A percentile compares a stretch with the other conserved stretches of the same genome.
Conservation (phyloP, 306 rosid species). For the Purshia tridentata region DNA sequence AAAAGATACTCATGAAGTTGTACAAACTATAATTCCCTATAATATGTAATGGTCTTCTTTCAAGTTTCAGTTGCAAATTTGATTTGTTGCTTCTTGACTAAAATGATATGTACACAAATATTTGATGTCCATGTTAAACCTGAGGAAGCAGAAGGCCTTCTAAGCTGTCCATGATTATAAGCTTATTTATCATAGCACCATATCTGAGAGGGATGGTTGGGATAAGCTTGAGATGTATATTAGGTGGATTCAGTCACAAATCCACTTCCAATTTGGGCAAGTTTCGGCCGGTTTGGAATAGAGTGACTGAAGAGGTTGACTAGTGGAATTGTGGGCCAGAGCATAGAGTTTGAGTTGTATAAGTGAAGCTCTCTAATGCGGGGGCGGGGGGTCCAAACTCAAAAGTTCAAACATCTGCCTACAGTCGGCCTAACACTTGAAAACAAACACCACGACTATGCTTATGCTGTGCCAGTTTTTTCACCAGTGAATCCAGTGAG, state of each 20-base stretch:
- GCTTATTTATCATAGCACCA: not conserved
- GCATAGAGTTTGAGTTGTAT: not conserved
- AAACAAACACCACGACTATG: too few species aligned
- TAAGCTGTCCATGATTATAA: not conserved
- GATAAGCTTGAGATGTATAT: not conserved
- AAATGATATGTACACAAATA: not conserved
- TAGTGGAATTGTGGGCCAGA: not conserved
- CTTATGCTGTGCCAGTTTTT: too few species aligned
- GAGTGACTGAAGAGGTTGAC: not conserved
- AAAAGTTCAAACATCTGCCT: not conserved
- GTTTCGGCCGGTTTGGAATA: not conserved
- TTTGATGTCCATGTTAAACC: not conserved
- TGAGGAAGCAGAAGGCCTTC: not conserved
- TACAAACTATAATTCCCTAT: not conserved
- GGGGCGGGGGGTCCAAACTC: not conserved
- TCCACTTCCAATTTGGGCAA: not conserved
- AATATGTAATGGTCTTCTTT: not conserved
- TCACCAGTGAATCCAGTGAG: too few species aligned
- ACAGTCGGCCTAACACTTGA: not conserved
- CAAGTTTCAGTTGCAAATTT: conserved; percentile 8
- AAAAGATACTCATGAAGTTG: not conserved
- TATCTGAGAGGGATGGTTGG: not conserved
- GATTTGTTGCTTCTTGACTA: not conserved
- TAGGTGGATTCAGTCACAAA: not conserved
- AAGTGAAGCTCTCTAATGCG: not conserved